A percentile compares a stretch with the other conserved stretches of the same genome.
These are phyloP conservation scores for Epichloe sylvatica DNA, from an alignment of 2,329 filamentous ascomycete genomes.

Conservation along the genomic window DNA sequence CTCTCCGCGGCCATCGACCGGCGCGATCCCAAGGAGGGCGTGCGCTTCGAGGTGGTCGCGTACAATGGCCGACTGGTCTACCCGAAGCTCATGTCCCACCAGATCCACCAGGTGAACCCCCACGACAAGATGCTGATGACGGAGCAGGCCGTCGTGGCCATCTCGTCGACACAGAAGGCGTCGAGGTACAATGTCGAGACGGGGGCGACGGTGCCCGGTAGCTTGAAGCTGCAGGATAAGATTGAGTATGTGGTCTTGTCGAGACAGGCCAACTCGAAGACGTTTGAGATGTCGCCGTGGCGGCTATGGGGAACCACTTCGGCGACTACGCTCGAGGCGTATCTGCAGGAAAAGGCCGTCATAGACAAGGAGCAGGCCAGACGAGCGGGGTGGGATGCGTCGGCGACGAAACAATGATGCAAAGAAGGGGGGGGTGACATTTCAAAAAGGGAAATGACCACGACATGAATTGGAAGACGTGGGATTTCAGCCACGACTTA, in stretches of 20 bases:
- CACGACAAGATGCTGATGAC: slow-evolving; percentile 23
- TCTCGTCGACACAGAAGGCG: slow-evolving; percentile 42
- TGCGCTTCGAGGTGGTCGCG: slow-evolving; percentile 40
- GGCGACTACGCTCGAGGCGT: slow-evolving; percentile 35
- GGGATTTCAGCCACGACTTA: not conserved
- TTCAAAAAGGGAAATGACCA: no score
- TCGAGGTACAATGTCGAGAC: slow-evolving; percentile 25
- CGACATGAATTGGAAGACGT: not conserved
- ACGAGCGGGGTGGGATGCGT: slow-evolving; percentile 19
- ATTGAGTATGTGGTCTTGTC: slow-evolving; percentile 48
- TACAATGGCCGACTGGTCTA: slow-evolving; percentile 29
- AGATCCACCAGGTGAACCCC: slow-evolving; percentile 31
- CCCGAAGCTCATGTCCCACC: slow-evolving; percentile 41
- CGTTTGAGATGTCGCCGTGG: slow-evolving; percentile 40
- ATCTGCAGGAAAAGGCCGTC: slow-evolving; percentile 21
- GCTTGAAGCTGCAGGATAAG: slow-evolving; percentile 37
- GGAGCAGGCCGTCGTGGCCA: slow-evolving; percentile 45
- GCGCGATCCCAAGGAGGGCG: slow-evolving; percentile 30
- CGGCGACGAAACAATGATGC: slow-evolving; percentile 1
- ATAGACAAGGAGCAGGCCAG: slow-evolving; percentile 20
- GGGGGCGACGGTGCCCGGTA: slow-evolving; percentile 29
- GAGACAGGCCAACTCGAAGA: slow-evolving; percentile 28
- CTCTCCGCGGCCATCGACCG: slow-evolving; percentile 40
- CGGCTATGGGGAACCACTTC: slow-evolving; percentile 49
- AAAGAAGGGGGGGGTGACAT: no score